Conservation (phyloP, 2,329 filamentous ascomycete species). For the Alternaria incomplexa region DNA sequence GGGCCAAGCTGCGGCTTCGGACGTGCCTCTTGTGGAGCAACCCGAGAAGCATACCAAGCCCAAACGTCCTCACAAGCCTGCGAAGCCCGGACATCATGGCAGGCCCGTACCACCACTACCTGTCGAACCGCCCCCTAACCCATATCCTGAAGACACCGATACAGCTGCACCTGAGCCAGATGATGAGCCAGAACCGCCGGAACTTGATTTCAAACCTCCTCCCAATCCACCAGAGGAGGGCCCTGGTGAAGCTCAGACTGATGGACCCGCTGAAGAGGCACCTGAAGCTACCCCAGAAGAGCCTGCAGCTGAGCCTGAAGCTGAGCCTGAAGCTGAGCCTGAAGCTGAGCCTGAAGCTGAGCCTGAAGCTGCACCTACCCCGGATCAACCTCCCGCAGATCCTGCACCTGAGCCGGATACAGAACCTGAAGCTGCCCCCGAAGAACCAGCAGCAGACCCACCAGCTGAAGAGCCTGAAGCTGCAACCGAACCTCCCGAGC, state of each 20-base stretch:
- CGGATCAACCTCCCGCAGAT: neutral
- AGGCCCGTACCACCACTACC: neutral
- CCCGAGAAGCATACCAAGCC: neutral
- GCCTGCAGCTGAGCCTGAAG: conserved; percentile 4
- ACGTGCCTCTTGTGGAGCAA: neutral
- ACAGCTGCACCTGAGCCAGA: neutral
- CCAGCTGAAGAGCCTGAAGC: neutral
- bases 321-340: neutral
- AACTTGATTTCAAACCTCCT: neutral
- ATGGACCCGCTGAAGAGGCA: conserved; percentile 5
- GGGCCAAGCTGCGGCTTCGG: neutral
- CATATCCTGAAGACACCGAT: neutral
- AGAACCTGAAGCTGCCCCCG: neutral
- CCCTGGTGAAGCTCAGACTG: neutral
- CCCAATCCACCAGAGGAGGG: neutral
- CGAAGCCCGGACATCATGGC: neutral
- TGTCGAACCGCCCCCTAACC: neutral
- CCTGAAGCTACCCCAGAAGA: conserved; percentile 6
- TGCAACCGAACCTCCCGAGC: neutral
- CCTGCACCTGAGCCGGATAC: neutral
- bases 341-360: conserved; percentile 1
- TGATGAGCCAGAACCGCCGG: neutral
- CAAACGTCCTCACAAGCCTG: neutral
- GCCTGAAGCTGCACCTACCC: neutral
- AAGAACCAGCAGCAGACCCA: neutral